Conservation (phyloP, 2,329 filamentous ascomycete genomes). For the Fusarium torreyae region DNA sequence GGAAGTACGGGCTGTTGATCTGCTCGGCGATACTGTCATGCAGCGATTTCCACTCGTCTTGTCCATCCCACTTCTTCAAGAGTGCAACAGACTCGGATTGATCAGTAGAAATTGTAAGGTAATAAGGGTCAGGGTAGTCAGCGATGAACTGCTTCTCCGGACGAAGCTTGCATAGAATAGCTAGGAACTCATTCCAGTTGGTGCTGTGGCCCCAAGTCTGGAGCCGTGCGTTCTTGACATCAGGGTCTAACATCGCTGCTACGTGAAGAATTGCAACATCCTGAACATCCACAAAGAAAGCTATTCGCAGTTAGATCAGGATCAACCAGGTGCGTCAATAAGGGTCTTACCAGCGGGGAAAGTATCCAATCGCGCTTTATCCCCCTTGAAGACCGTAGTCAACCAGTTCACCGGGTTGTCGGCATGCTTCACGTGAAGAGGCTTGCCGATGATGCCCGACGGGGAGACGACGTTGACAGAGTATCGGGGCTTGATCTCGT, state of each 20-base stretch:
- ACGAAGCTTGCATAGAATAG: slow-evolving; percentile 13
- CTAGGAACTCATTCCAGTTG: slow-evolving; percentile 29
- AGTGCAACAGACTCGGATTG: slow-evolving; percentile 11
- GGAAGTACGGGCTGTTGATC: slow-evolving; percentile 2
- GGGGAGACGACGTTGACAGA: slow-evolving; percentile 43
- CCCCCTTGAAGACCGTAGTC: not conserved
- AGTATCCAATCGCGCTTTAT: slow-evolving; percentile 9
- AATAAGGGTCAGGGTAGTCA: slow-evolving; percentile 6
- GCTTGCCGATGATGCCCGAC: slow-evolving; percentile 30
- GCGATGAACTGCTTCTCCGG: slow-evolving; percentile 15
- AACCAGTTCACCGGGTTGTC: slow-evolving; percentile 7
- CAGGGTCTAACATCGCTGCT: slow-evolving; percentile 14
- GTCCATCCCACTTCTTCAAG: not conserved
- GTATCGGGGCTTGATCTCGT: slow-evolving; percentile 47
- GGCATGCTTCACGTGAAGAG: slow-evolving; percentile 39
- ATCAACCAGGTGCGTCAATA: not conserved
- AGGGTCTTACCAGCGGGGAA: slow-evolving; percentile 6
- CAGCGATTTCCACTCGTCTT: not conserved
- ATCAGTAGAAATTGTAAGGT: slow-evolving; percentile 9
- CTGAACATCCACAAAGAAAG: slow-evolving; percentile 17
- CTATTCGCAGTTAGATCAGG: not conserved
- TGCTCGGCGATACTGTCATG: not conserved
- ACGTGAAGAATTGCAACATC: slow-evolving; percentile 27
- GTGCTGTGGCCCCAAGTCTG: slow-evolving; percentile 18
- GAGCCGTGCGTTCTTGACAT: slow-evolving; percentile 17